Conservation (phyloP, 2,329 filamentous ascomycete species). For the Colletotrichum siamense region DNA sequence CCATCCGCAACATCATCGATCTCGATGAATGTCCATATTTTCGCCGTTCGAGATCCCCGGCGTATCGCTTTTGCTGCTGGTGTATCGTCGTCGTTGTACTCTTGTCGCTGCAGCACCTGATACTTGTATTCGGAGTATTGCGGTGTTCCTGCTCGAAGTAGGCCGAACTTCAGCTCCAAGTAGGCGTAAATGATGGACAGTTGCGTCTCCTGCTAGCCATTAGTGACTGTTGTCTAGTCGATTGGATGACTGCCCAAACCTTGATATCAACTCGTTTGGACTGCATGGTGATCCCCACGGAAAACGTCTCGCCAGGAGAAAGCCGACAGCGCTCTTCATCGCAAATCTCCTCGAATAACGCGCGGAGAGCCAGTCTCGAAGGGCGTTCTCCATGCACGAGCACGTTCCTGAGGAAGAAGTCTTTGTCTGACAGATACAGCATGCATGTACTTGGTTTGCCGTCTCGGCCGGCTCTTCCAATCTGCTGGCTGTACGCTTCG, state of each 20-base stretch:
- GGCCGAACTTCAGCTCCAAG: constrained; percentile 62
- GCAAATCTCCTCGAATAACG: constrained; percentile 59
- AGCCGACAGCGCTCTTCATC: constrained; percentile 33
- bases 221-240: neutral
- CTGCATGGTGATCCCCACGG: constrained; percentile 50
- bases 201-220: neutral
- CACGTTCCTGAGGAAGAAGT: constrained; percentile 63
- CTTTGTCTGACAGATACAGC: constrained; percentile 61
- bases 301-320: constrained; percentile 47
- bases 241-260: constrained; percentile 25
- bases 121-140: constrained; percentile 63
- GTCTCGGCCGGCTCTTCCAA: constrained; percentile 61
- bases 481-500: constrained; percentile 63
- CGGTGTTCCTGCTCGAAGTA: constrained; percentile 61
- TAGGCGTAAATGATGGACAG: constrained; percentile 58
- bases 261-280: constrained; percentile 59
- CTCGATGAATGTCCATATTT: constrained; percentile 52
- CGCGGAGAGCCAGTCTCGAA: constrained; percentile 51
- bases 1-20: constrained; percentile 42
- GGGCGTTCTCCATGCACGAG: constrained; percentile 67
- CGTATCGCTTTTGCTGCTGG: constrained; percentile 50
- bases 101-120: constrained; percentile 35
- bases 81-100: constrained; percentile 40
- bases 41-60: constrained; percentile 41
- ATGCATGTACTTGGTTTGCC: constrained; percentile 60